Evolutionary conservation across 2,329 filamentous ascomycete genomes (phyloP).

Genomic region (Aureobasidium namibiae): DNA sequence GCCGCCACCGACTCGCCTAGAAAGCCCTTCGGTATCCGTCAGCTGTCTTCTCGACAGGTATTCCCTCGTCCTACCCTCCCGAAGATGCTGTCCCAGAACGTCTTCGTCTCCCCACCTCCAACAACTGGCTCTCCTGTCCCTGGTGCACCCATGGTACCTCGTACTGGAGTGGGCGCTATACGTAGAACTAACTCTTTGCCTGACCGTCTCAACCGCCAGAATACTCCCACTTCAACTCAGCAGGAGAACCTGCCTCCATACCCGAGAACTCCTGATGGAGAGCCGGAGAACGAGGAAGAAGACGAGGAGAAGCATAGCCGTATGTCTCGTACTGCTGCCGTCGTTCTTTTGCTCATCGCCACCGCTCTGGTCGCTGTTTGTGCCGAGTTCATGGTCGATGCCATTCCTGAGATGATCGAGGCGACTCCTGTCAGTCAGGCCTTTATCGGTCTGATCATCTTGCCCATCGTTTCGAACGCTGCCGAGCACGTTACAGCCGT

Average conservation of each 20-base stretch:
- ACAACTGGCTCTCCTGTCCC: slow-evolving; percentile 20
- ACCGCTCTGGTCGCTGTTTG: slow-evolving; percentile 53
- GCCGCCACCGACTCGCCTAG: slow-evolving; percentile 7
- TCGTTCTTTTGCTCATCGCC: slow-evolving; percentile 46
- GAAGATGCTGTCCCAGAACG: slow-evolving; percentile 61
- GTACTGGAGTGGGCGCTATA: slow-evolving; percentile 40
- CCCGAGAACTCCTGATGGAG: not conserved
- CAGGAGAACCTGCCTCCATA: slow-evolving; percentile 11
- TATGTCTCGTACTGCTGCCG: slow-evolving; percentile 51
- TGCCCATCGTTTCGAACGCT: slow-evolving; percentile 77
- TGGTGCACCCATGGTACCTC: slow-evolving; percentile 15
- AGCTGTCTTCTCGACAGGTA: slow-evolving; percentile 39
- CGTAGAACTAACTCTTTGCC: slow-evolving; percentile 68
- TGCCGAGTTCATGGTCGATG: slow-evolving; percentile 66
- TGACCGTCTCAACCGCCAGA: slow-evolving; percentile 49
- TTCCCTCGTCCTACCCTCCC: slow-evolving; percentile 50
- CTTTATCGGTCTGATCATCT: slow-evolving; percentile 71
- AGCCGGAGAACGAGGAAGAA: slow-evolving; percentile 15
- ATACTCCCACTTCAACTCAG: slow-evolving; percentile 8
- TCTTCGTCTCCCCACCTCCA: slow-evolving; percentile 48
- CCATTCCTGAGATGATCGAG: slow-evolving; percentile 60
- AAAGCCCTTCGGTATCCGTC: slow-evolving; percentile 42
- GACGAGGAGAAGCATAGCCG: slow-evolving; percentile 27
- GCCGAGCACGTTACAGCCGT: slow-evolving; percentile 77
- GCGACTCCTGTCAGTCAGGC: slow-evolving; percentile 55